Percentiles rank a stretch among this genome's conserved stretches.
Evolutionary conservation across 305 asterid genomes (phyloP).

Genomic region (Coffea humblotiana): DNA sequence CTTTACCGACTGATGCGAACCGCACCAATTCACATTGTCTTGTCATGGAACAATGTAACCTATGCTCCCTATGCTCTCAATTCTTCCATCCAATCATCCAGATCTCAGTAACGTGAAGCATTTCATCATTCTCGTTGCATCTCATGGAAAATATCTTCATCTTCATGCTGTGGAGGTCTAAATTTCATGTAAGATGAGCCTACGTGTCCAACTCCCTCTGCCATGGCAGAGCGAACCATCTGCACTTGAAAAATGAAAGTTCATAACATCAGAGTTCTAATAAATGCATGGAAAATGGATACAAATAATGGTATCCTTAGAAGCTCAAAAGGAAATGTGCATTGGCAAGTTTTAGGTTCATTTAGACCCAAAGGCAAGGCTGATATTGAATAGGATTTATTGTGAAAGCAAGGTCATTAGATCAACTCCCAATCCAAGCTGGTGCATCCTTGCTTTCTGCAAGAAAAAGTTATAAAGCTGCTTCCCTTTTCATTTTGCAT

Average conservation of each 20-base stretch:
- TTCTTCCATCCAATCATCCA: neutral
- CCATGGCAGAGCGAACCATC: slow-evolving; percentile 67
- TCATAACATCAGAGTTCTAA: neutral
- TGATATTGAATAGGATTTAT: neutral
- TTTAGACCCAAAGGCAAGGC: neutral
- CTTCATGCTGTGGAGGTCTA: slow-evolving; percentile 41
- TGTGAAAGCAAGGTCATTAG: neutral
- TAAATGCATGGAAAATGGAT: neutral
- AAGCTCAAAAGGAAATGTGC: neutral
- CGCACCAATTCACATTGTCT: neutral
- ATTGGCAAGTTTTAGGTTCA: neutral
- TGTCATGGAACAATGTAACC: neutral
- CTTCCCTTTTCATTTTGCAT: neutral
- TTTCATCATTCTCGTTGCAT: slow-evolving; percentile 35
- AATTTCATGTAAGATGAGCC: slow-evolving; percentile 41
- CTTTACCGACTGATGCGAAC: neutral
- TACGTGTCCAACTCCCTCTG: slow-evolving; percentile 57
- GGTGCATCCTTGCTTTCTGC: neutral
- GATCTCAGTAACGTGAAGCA: neutral
- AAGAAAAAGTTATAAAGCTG: neutral
- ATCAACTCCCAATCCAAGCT: neutral
- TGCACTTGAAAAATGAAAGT: slow-evolving; percentile 33
- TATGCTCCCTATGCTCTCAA: neutral
- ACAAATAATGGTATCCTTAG: neutral
- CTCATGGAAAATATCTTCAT: slow-evolving; percentile 54